Conservation (phyloP, 208 protist genomes). For the Crithidia fasciculata region DNA sequence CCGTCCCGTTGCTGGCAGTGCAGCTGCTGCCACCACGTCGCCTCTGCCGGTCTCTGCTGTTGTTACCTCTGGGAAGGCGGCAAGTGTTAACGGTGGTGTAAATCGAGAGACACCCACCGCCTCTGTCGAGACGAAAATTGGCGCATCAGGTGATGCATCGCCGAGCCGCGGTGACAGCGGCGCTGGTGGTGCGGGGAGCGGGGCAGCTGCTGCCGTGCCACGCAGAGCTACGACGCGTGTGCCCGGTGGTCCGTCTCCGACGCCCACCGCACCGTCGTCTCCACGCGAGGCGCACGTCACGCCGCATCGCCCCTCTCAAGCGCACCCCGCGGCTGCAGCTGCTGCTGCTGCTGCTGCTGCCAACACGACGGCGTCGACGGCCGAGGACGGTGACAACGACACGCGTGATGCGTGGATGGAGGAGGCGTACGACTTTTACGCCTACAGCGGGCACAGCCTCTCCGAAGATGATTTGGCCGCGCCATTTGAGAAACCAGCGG, state of each 20-base stretch:
- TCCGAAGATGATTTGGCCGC: slow-evolving; percentile 2
- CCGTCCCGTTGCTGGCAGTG: too few species aligned
- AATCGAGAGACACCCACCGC: not conserved
- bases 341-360: not conserved
- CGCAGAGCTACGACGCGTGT: too few species aligned
- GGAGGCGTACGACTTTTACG: slow-evolving; percentile 24
- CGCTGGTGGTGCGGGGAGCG: too few species aligned
- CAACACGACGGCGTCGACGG: not conserved
- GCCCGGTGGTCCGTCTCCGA: not conserved
- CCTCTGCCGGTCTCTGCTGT: too few species aligned
- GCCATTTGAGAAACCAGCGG: not conserved
- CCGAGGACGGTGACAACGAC: slow-evolving; percentile 1
- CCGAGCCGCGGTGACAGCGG: not conserved
- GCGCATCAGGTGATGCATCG: not conserved
- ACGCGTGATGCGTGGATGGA: slow-evolving; percentile 13
- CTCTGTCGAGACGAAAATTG: not conserved
- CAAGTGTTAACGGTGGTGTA: not conserved
- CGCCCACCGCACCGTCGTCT: not conserved
- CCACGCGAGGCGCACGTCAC: too few species aligned
- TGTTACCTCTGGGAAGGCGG: too few species aligned
- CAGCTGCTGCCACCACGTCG: too few species aligned
- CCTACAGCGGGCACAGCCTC: slow-evolving; percentile 4
- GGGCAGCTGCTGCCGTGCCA: too few species aligned
- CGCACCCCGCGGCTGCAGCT: not conserved
- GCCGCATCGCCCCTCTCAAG: too few species aligned